Percentiles rank a stretch among this genome's conserved stretches.
Evolutionary conservation across 2,329 filamentous ascomycete species (phyloP).

Genomic region (Grosmannia penicillata): DNA sequence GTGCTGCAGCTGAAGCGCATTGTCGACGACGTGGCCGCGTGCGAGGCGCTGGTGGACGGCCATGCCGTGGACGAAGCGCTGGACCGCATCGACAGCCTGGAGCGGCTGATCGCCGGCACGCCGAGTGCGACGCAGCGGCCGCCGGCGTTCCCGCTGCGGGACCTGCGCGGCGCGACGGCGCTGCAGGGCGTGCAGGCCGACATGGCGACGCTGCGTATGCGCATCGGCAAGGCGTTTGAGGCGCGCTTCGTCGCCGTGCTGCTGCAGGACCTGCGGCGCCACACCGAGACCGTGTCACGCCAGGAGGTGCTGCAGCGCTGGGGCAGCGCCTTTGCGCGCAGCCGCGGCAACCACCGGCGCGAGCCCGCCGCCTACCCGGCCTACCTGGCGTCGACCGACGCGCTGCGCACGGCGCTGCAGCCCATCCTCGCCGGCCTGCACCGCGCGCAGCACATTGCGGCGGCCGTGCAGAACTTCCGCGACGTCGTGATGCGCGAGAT

Average conservation of each 20-base stretch:
- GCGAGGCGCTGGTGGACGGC: slow-evolving; percentile 67
- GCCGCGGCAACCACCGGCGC: slow-evolving; percentile 51
- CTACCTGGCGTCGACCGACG: slow-evolving; percentile 60
- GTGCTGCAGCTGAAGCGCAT: slow-evolving; percentile 72
- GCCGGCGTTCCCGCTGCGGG: slow-evolving; percentile 29
- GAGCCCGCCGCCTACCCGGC: slow-evolving; percentile 58
- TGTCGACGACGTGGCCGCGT: slow-evolving; percentile 57
- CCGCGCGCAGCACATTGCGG: slow-evolving; percentile 62
- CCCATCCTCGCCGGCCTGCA: slow-evolving; percentile 66
- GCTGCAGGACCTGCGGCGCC: slow-evolving; percentile 64
- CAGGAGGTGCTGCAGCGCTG: slow-evolving; percentile 71
- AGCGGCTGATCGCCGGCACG: slow-evolving; percentile 62
- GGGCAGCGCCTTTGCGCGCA: slow-evolving; percentile 61
- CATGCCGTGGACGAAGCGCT: slow-evolving; percentile 75
- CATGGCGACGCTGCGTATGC: slow-evolving; percentile 57
- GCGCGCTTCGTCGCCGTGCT: slow-evolving; percentile 63
- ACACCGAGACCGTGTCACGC: slow-evolving; percentile 57
- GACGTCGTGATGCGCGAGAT: slow-evolving; percentile 77
- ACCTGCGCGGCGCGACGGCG: slow-evolving; percentile 64
- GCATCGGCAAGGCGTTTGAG: slow-evolving; percentile 81
- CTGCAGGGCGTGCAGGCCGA: slow-evolving; percentile 69
- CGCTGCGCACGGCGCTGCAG: slow-evolving; percentile 55
- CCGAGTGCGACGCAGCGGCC: neutral
- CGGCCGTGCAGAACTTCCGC: slow-evolving; percentile 71
- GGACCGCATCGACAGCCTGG: slow-evolving; percentile 60